Evolutionary conservation across 2,329 filamentous ascomycete genomes (phyloP).

Genomic region (Colletotrichum euphorbiae): DNA sequence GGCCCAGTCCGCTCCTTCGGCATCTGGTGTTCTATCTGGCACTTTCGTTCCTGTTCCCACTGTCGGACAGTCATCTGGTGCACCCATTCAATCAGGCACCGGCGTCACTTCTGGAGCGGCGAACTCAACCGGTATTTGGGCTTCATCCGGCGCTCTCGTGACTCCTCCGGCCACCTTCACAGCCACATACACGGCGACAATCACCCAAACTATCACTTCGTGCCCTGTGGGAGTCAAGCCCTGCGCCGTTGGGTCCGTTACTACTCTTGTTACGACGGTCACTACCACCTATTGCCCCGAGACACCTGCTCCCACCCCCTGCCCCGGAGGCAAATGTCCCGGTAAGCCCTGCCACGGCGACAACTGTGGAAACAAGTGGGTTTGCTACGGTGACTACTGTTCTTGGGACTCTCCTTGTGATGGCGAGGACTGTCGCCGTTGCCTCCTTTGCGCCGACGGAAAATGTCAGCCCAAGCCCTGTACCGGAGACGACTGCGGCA

Average conservation of each 20-base stretch:
- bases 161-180: constrained; percentile 21
- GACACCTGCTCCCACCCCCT: background rate
- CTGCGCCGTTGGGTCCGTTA: constrained; percentile 20
- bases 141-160: background rate
- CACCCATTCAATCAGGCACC: background rate
- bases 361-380: constrained; percentile 10
- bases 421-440: constrained; percentile 40
- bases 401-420: constrained; percentile 43
- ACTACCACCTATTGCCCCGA: constrained; percentile 33
- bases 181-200: constrained; percentile 19
- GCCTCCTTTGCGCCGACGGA: constrained; percentile 44
- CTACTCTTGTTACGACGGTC: constrained; percentile 14
- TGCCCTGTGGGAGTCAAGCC: constrained; percentile 7
- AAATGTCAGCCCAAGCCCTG: constrained; percentile 38
- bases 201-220: constrained; percentile 14
- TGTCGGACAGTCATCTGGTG: background rate
- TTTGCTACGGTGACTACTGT: constrained; percentile 40
- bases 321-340: constrained; percentile 12
- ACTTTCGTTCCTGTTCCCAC: background rate
- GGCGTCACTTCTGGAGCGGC: background rate
- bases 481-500: constrained; percentile 36
- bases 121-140: constrained; percentile 2
- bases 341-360: constrained; percentile 36
- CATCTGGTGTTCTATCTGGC: background rate
- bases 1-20: background rate